Percentiles rank a stretch among this genome's conserved stretches.
These are phyloP conservation scores for Phalaenopsis equestris DNA, from an alignment of 106 monocot genomes.

Conservation along the genomic window DNA sequence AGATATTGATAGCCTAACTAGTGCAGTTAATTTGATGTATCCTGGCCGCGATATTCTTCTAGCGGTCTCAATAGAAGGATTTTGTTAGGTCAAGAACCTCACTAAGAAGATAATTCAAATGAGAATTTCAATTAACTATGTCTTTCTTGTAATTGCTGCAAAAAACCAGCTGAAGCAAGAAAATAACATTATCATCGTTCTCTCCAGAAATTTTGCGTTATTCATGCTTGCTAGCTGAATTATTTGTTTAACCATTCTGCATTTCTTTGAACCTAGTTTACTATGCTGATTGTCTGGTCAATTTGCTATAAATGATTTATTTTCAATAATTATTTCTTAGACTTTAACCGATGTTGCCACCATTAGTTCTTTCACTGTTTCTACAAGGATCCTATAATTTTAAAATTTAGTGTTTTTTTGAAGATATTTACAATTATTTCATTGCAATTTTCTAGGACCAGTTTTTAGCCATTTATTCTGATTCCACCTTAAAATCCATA, in stretches of 20 bases:
- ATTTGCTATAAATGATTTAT: background rate
- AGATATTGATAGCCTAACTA: background rate
- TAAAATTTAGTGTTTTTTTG: no score
- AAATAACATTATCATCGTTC: background rate
- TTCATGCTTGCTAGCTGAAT: background rate
- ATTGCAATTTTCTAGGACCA: background rate
- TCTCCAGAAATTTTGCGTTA: background rate
- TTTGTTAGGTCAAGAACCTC: background rate
- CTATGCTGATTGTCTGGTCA: background rate
- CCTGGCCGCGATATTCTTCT: background rate
- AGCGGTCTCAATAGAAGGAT: background rate
- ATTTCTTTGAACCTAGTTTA: background rate
- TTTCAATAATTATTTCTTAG: background rate
- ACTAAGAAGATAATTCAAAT: background rate
- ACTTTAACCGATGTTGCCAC: background rate
- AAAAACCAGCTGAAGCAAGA: background rate
- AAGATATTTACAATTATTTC: background rate
- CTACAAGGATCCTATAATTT: background rate
- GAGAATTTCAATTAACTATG: background rate
- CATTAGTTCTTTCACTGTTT: background rate
- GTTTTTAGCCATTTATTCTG: background rate
- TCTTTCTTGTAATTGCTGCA: background rate
- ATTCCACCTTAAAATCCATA: background rate
- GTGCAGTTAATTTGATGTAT: background rate
- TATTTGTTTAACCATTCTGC: background rate